Percentiles rank a stretch among this genome's conserved stretches.
phyloP scores from a whole-genome alignment of 306 rosid species.

The Prunus salicina region DNA sequence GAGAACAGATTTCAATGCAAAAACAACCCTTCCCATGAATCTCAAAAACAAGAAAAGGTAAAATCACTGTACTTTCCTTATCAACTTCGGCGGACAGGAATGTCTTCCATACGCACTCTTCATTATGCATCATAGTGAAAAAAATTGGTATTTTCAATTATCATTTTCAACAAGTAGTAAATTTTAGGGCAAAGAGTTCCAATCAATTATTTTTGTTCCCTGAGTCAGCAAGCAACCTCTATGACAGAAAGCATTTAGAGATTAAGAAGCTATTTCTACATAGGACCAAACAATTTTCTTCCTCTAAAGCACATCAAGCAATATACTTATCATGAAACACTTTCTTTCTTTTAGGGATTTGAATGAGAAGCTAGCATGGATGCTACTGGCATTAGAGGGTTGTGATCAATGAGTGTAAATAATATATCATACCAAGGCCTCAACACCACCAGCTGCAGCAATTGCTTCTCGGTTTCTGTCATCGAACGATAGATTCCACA shows the following conservation, averaged over 20 bases:
- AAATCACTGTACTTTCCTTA: no score
- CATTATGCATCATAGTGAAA: not conserved
- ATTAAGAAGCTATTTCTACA: conserved; percentile 1
- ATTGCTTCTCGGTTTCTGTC: conserved; percentile 98
- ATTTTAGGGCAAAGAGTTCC: not conserved
- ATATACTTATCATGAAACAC: conserved; percentile 1
- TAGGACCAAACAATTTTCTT: not conserved
- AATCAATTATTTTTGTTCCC: not conserved
- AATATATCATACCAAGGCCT: conserved; percentile 75
- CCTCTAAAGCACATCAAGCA: not conserved
- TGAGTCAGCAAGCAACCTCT: not conserved
- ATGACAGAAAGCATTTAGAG: not conserved
- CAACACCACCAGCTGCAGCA: conserved; percentile 95
- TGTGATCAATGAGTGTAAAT: conserved; percentile 7
- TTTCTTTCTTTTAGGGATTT: conserved; percentile 3
- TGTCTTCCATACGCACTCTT: no score
- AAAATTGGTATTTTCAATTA: not conserved
- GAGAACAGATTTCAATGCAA: no score
- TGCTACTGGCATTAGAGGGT: not conserved
- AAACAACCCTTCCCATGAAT: not conserved
- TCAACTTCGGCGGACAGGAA: no score
- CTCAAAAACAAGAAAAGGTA: no score
- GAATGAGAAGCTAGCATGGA: not conserved
- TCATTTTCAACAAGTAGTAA: not conserved
- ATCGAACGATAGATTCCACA: conserved; percentile 98